Percentiles rank a stretch among this genome's conserved stretches.
Evolutionary conservation across 192 early-diverging fungal species (phyloP).

Genomic region (Coemansia interrupta): DNA sequence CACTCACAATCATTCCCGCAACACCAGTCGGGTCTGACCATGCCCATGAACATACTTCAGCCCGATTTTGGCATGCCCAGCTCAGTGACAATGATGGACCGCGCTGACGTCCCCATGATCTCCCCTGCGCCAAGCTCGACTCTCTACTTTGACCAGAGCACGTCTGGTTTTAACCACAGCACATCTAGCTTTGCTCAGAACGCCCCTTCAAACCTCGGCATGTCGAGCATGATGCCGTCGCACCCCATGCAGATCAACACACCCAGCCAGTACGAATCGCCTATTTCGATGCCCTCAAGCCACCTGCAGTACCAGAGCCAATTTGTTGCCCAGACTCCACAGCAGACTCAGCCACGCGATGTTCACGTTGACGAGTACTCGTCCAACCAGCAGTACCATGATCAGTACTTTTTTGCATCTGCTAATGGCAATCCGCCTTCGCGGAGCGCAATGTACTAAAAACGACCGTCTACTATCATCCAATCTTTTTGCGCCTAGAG

Average conservation of each 20-base stretch:
- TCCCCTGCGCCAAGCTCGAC: constrained; percentile 16
- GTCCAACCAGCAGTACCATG: neutral
- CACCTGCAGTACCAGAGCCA: constrained; percentile 11
- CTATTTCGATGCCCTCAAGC: constrained; percentile 1
- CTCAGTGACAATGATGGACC: constrained; percentile 18
- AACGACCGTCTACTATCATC: neutral
- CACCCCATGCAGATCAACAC: constrained; percentile 18
- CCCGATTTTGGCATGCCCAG: constrained; percentile 21
- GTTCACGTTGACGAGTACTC: constrained; percentile 14
- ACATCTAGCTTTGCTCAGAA: no score
- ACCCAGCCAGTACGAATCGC: constrained; percentile 19
- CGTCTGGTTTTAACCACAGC: no score
- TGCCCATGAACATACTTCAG: constrained; percentile 27
- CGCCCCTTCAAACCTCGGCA: constrained; percentile 8
- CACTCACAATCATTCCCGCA: constrained; percentile 15
- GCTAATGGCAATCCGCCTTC: constrained; percentile 3
- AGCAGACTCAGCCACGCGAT: constrained; percentile 10
- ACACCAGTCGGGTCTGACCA: constrained; percentile 24
- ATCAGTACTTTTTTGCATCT: constrained; percentile 27
- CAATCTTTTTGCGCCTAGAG: neutral
- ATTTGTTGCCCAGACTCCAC: constrained; percentile 9
- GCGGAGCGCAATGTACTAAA: constrained; percentile 3
- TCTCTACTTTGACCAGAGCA: constrained; percentile 30
- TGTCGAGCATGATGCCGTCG: constrained; percentile 25
- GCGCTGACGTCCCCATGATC: constrained; percentile 20